A percentile compares a stretch with the other conserved stretches of the same genome.
Conservation (phyloP, 176 grass and related monocot species). For the Phoenix dactylifera region DNA sequence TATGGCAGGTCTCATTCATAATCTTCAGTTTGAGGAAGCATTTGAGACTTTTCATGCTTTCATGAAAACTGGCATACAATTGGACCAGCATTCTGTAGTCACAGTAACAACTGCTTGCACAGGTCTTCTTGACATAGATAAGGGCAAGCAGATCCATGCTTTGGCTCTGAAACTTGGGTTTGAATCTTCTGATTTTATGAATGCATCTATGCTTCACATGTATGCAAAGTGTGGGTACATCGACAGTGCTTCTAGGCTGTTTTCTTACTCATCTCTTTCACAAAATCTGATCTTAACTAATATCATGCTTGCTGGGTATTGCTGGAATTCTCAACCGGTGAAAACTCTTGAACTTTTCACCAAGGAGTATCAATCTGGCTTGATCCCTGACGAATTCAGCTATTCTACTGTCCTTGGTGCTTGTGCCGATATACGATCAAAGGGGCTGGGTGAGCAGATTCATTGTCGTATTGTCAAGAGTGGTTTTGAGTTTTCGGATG, state of each 20-base stretch:
- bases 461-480: constrained; percentile 59
- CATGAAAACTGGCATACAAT: constrained; percentile 25
- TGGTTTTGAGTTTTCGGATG: constrained; percentile 58
- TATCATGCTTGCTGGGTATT: constrained; percentile 68
- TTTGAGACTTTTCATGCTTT: constrained; percentile 57
- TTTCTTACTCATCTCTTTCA: constrained; percentile 24
- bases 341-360: constrained; percentile 71
- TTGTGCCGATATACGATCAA: constrained; percentile 58
- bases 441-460: constrained; percentile 65
- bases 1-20: constrained; percentile 68
- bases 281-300: constrained; percentile 53
- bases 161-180: constrained; percentile 65
- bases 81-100: constrained; percentile 53
- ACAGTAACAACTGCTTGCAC: constrained; percentile 61
- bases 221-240: constrained; percentile 75
- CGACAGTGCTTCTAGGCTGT: constrained; percentile 41
- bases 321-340: constrained; percentile 56
- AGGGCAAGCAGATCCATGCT: constrained; percentile 59
- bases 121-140: constrained; percentile 47
- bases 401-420: constrained; percentile 69
- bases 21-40: constrained; percentile 39
- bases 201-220: constrained; percentile 74
- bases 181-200: constrained; percentile 45
- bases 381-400: constrained; percentile 63
- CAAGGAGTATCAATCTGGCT: constrained; percentile 44